These are phyloP conservation scores for Pseudogymnoascus sp. DNA, from an alignment of 2,329 filamentous ascomycete species.

Conservation along the genomic window DNA sequence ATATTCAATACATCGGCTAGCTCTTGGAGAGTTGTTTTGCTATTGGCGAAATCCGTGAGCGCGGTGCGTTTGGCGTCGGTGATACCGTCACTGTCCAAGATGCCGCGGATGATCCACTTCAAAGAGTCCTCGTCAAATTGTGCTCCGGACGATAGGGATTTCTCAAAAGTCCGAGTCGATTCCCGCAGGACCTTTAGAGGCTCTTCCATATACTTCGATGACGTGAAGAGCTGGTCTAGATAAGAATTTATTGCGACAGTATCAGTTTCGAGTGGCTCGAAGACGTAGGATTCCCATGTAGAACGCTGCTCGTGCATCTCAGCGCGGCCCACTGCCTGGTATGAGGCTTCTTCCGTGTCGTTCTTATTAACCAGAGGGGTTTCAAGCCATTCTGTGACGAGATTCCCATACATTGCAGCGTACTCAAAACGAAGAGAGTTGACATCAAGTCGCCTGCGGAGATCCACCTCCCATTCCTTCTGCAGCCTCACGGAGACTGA, in stretches of 20 bases:
- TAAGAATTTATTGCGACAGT: slow-evolving; percentile 37
- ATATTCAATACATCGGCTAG: slow-evolving; percentile 51
- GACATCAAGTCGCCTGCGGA: slow-evolving; percentile 39
- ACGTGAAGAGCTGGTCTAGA: slow-evolving; percentile 42
- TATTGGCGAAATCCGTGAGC: slow-evolving; percentile 41
- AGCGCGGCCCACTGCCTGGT: slow-evolving; percentile 42
- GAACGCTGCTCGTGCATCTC: slow-evolving; percentile 47
- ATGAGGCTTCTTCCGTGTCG: slow-evolving; percentile 24
- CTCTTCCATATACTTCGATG: slow-evolving; percentile 31
- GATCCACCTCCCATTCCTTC: slow-evolving; percentile 36
- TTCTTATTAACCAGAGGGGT: slow-evolving; percentile 13
- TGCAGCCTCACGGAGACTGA: slow-evolving; percentile 41
- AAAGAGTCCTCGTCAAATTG: slow-evolving; percentile 36
- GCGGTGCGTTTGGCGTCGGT: slow-evolving; percentile 41
- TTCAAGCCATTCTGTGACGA: slow-evolving; percentile 46
- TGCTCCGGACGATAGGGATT: slow-evolving; percentile 2
- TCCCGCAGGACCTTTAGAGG: slow-evolving; percentile 35
- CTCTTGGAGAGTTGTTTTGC: slow-evolving; percentile 41
- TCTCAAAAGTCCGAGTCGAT: slow-evolving; percentile 30
- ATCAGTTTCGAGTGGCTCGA: slow-evolving; percentile 39
- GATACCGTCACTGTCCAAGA: slow-evolving; percentile 43
- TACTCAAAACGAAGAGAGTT: slow-evolving; percentile 45
- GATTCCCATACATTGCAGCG: slow-evolving; percentile 44
- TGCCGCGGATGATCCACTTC: slow-evolving; percentile 36
- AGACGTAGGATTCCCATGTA: slow-evolving; percentile 47